Evolutionary conservation across 2,329 filamentous ascomycete species (phyloP).

Genomic region (Sodiomyces alkalinus): DNA sequence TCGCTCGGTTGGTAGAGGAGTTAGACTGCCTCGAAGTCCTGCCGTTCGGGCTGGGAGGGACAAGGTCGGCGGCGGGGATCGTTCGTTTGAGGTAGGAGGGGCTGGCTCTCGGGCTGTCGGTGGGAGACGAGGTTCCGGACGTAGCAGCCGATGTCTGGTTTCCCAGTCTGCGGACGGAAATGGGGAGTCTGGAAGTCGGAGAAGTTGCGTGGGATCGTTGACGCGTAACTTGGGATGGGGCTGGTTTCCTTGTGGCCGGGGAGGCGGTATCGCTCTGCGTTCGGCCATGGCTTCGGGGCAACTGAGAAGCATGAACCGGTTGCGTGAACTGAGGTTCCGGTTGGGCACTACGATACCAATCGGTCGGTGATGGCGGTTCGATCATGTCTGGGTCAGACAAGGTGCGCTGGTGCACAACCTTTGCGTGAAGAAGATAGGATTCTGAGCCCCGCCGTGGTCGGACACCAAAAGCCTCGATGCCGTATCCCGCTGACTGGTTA

Average conservation of each 20-base stretch:
- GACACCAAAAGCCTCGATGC: conserved; percentile 33
- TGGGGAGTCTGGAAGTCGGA: conserved; percentile 26
- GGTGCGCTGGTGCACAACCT: conserved; percentile 31
- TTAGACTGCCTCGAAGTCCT: conserved; percentile 19
- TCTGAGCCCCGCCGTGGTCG: conserved; percentile 53
- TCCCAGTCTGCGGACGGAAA: conserved; percentile 27
- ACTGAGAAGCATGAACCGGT: no score
- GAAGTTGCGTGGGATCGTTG: conserved; percentile 12
- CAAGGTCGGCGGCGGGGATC: no score
- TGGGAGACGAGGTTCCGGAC: conserved; percentile 20
- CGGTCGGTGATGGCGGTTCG: conserved; percentile 49
- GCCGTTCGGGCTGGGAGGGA: conserved; percentile 23
- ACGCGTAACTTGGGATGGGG: conserved; percentile 11
- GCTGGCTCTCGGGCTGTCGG: conserved; percentile 30
- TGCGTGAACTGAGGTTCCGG: no score
- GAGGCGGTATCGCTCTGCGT: conserved; percentile 41
- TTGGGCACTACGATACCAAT: conserved; percentile 48
- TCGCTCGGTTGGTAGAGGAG: conserved; percentile 24
- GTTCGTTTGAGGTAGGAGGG: conserved; percentile 30
- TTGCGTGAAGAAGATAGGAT: conserved; percentile 44
- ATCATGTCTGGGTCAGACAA: conserved; percentile 35
- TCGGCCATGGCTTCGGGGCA: conserved; percentile 28
- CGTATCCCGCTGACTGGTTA: conserved; percentile 38
- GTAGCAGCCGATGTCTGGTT: conserved; percentile 5
- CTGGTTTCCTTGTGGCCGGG: conserved; percentile 18